Percentiles rank a stretch among this genome's conserved stretches.
Conservation (phyloP, 1,284 basidiomycete genomes). For the Caloboletus firmus region DNA sequence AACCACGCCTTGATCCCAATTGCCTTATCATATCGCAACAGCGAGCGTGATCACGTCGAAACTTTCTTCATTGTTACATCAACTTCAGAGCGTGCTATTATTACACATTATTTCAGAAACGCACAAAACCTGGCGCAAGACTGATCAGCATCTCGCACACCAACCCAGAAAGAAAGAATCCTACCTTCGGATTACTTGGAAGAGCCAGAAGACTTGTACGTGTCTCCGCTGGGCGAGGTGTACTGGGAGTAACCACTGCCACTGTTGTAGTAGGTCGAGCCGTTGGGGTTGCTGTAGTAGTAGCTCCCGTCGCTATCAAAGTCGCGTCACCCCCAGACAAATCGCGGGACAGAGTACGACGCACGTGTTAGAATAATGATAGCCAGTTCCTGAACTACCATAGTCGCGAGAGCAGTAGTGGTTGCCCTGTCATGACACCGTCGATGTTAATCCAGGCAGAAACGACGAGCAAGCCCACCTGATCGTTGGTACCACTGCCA, state of each 20-base stretch:
- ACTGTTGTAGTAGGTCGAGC: constrained; percentile 58
- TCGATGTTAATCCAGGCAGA: background rate
- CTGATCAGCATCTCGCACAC: background rate
- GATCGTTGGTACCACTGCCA: constrained; percentile 49
- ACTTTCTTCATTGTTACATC: no score
- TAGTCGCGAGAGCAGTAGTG: constrained; percentile 54
- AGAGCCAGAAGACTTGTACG: constrained; percentile 30
- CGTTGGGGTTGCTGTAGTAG: constrained; percentile 60
- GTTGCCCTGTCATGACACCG: constrained; percentile 45
- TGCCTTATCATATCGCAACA: no score
- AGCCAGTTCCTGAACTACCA: constrained; percentile 41
- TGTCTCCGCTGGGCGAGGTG: constrained; percentile 48
- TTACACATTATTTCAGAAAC: background rate
- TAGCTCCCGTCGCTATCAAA: constrained; percentile 51
- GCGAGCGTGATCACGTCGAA: no score
- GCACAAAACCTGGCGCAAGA: background rate
- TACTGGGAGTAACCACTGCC: constrained; percentile 51
- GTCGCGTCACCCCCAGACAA: background rate
- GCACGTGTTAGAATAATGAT: constrained; percentile 60
- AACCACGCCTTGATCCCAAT: no score
- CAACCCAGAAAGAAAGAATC: background rate
- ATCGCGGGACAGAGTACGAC: constrained; percentile 10
- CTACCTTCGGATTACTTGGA: constrained; percentile 19
- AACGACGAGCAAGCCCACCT: constrained; percentile 35
- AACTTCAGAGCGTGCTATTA: no score